Base-by-base conservation (phyloP, 768 basidiomycete species). In the Obba rivulosa region DNA sequence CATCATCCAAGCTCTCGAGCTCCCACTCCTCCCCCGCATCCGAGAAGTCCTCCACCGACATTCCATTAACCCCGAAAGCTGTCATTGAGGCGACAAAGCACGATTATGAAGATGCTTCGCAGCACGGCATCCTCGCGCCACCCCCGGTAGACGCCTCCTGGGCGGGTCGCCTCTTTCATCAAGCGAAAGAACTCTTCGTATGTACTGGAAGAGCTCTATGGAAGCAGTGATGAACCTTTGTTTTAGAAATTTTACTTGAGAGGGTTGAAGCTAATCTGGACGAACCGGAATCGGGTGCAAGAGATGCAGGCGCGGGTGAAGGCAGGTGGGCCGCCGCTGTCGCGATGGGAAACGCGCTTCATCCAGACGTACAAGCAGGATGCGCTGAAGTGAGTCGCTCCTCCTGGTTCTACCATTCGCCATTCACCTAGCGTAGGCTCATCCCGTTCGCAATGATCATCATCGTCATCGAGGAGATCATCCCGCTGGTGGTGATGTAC, bases 401-500 rank as follows among this genome's bases (percentile, higher is more conserved):
- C 13, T 34, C 39, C 35, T 35, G 37, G 9, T 36, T 10, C 34
- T 46, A 59, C 28, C 14, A 37, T 17, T 20, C 11, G 38, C 22
- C n/a, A 20, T 16, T 17, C 45, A 35, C 25, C 42, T 43, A 17
- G 17, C n/a, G 21, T 8, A 87, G 88, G 68, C 76, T 92, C 34
- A 68, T 91, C 3, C 91, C 91, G 0, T 93, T 92, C 68, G 60
- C 90, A 8, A 56, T 87, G 56, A 79, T 91, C 50, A 75, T 89
- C 23, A 62, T 88, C 22, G 62, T 92, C 13, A 69, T 89, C 1
- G 91, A 93, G 64, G 91, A 93, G 65, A 62, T 86, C 28, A 78
- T 93, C 47, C 91, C 91, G 13, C 74, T 93, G 52, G 78, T 92
- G 52, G 88, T 88, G 22, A 78, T 93, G 51, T 92, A 88, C 59